These are phyloP conservation scores for Eimeria sp. DNA, from an alignment of 169 alveolate species.

Conservation along the genomic window DNA sequence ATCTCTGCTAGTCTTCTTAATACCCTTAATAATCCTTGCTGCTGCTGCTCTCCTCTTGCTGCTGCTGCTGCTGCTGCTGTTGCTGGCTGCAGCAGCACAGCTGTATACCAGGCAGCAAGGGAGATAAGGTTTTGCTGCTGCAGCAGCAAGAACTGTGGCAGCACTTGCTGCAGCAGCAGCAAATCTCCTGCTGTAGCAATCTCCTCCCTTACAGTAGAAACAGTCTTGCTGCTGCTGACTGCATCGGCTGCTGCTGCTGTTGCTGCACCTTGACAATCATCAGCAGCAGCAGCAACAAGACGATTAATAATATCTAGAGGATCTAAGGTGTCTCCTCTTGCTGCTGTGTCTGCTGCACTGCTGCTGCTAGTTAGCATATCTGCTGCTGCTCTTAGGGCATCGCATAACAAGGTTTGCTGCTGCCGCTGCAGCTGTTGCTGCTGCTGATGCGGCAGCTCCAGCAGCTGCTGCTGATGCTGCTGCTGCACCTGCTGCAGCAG, in stretches of 20 bases:
- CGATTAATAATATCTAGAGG: neutral
- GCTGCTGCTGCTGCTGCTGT: no score
- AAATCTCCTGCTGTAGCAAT: no score
- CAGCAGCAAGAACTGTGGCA: no score
- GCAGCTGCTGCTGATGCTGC: constrained; percentile 32
- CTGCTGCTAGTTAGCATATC: neutral
- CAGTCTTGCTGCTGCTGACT: no score
- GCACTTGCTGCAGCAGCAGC: no score
- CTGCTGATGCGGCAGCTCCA: constrained; percentile 13
- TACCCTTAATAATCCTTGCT: neutral
- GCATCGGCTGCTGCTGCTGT: no score
- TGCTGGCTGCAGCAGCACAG: neutral
- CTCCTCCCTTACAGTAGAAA: no score
- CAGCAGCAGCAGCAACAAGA: constrained; percentile 30
- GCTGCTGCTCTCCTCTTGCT: neutral
- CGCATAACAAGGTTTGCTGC: neutral
- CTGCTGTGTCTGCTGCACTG: neutral
- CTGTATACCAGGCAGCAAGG: neutral
- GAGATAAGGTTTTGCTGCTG: neutral
- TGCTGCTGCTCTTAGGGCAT: constrained; percentile 19
- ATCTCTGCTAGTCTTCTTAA: neutral
- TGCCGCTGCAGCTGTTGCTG: constrained; percentile 6
- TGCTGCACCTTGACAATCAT: neutral
- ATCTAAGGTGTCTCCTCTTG: no score
- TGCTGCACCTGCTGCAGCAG: constrained; percentile 28